Evolutionary conservation across 2,329 filamentous ascomycete genomes (phyloP).

Genomic region (Periconia sp.): DNA sequence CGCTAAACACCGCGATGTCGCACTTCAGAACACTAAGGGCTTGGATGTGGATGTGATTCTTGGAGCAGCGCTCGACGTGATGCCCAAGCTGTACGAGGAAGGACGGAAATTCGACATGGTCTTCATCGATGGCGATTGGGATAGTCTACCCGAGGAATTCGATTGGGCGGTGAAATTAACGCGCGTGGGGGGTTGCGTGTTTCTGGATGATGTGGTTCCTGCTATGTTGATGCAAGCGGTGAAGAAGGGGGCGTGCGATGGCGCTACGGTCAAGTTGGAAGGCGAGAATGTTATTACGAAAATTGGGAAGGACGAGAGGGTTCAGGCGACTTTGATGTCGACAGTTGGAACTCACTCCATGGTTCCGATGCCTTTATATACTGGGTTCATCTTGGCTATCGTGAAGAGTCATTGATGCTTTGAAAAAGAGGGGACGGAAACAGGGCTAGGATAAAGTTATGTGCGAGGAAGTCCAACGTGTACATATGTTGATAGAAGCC

Average conservation of each 20-base stretch:
- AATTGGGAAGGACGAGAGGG: slow-evolving; percentile 39
- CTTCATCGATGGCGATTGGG: slow-evolving; percentile 54
- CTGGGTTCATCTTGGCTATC: slow-evolving; percentile 42
- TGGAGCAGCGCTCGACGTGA: slow-evolving; percentile 45
- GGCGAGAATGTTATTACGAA: slow-evolving; percentile 33
- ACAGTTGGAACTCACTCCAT: slow-evolving; percentile 38
- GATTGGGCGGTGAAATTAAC: slow-evolving; percentile 45
- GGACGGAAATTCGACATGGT: slow-evolving; percentile 49
- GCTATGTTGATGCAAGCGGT: slow-evolving; percentile 17
- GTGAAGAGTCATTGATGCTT: slow-evolving; percentile 18
- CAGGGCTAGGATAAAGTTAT: background rate
- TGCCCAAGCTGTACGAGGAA: slow-evolving; percentile 42
- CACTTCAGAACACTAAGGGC: slow-evolving; percentile 47
- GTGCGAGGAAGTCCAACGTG: too few relatives aligned
- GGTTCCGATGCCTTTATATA: slow-evolving; percentile 24
- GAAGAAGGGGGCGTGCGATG: slow-evolving; percentile 21
- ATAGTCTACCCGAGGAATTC: slow-evolving; percentile 49
- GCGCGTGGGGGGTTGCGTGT: slow-evolving; percentile 40
- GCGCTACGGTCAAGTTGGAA: background rate
- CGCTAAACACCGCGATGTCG: slow-evolving; percentile 47
- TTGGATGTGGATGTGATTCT: slow-evolving; percentile 48
- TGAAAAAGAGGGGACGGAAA: background rate
- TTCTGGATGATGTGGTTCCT: slow-evolving; percentile 51
- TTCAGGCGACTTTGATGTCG: slow-evolving; percentile 44
- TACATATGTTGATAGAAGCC: too few relatives aligned